Conservation (phyloP, 2,329 filamentous ascomycete genomes). For the Verticillium isaacii region DNA sequence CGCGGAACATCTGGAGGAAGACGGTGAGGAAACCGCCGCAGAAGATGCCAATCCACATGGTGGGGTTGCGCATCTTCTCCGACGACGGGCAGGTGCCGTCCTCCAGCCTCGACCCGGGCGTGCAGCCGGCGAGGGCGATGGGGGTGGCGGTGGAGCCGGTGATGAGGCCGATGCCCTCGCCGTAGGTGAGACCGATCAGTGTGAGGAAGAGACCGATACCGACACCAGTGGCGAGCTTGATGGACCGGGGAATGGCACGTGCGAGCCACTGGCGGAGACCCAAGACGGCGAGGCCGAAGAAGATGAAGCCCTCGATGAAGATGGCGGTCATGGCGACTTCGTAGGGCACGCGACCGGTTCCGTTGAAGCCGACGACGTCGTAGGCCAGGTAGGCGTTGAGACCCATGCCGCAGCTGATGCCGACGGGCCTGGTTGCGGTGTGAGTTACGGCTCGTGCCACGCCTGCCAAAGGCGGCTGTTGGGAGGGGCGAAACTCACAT, state of each 20-base stretch:
- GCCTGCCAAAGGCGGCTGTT: no score
- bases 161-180: constrained; percentile 75
- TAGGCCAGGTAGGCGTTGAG: constrained; percentile 86
- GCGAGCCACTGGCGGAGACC: constrained; percentile 87
- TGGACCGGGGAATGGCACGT: constrained; percentile 73
- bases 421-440: constrained; percentile 23
- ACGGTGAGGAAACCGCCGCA: constrained; percentile 77
- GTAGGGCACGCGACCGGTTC: constrained; percentile 69
- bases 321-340: constrained; percentile 76
- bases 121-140: constrained; percentile 70
- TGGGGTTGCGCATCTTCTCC: constrained; percentile 75
- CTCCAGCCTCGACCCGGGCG: constrained; percentile 31
- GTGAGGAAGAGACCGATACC: constrained; percentile 82
- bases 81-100: constrained; percentile 55
- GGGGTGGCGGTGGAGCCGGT: constrained; percentile 66
- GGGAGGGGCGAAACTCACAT: constrained; percentile 37
- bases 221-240: constrained; percentile 82
- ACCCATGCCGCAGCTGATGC: constrained; percentile 44
- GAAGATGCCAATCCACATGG: constrained; percentile 87
- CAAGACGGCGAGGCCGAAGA: constrained; percentile 72
- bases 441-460: background rate
- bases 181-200: constrained; percentile 72
- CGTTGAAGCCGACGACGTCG: constrained; percentile 68
- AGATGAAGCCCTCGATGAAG: constrained; percentile 84
- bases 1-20: constrained; percentile 76